Evolutionary conservation across 345 rosid species (phyloP).

Genomic region (Diplotaxis tenuifolia): DNA sequence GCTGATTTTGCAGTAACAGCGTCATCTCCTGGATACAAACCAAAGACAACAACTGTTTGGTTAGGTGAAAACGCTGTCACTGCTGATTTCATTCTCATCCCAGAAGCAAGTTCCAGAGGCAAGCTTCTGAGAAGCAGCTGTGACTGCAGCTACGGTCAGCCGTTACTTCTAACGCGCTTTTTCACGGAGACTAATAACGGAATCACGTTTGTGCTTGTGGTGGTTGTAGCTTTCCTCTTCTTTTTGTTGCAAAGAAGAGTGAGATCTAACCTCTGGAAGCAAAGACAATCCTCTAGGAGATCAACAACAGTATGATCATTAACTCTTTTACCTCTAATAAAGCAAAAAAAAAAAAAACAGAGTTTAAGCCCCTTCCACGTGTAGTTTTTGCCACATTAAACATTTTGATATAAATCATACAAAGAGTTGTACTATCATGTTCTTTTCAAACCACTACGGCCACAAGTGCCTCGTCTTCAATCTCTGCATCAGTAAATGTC

Average conservation of each 20-base stretch:
- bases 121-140: slow-evolving; percentile 38
- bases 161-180: slow-evolving; percentile 28
- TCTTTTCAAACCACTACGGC: slow-evolving; percentile 19
- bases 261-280: slow-evolving; percentile 49
- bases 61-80: slow-evolving; percentile 60
- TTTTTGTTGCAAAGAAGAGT: slow-evolving; percentile 52
- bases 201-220: slow-evolving; percentile 44
- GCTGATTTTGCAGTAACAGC: slow-evolving; percentile 59
- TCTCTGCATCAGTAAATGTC: slow-evolving; percentile 85
- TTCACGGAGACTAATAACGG: slow-evolving; percentile 49
- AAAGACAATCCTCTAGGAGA: slow-evolving; percentile 44
- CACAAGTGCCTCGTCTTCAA: slow-evolving; percentile 50
- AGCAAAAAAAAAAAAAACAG: background rate
- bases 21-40: slow-evolving; percentile 65
- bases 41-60: slow-evolving; percentile 59
- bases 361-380: background rate
- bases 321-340: background rate
- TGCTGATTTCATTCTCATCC: slow-evolving; percentile 78
- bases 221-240: slow-evolving; percentile 52
- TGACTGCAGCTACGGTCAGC: slow-evolving; percentile 43
- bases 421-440: background rate
- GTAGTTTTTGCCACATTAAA: background rate
- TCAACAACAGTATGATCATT: slow-evolving; percentile 19
- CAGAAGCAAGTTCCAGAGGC: slow-evolving; percentile 42
- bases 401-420: background rate